Percentiles rank a stretch among this genome's conserved stretches.
phyloP scores from a whole-genome alignment of 371 early-diverging fungal genomes.

The Fennellomyces sp. region DNA sequence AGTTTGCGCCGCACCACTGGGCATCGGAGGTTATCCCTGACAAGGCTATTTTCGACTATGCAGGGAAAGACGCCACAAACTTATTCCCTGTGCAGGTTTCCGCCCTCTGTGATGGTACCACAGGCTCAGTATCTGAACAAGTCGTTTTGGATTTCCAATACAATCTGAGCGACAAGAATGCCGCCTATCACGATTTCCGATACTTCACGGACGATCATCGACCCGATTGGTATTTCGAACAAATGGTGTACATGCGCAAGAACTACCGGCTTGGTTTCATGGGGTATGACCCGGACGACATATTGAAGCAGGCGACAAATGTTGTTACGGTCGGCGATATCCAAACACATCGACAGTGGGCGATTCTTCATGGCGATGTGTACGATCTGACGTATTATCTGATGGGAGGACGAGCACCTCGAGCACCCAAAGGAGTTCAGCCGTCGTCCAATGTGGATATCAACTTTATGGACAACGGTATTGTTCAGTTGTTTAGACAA shows the following conservation, averaged over 20 bases:
- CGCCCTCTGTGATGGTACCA: slow-evolving; percentile 45
- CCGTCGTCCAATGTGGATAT: slow-evolving; percentile 56
- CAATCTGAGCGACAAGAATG: slow-evolving; percentile 41
- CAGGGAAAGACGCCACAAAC: slow-evolving; percentile 66
- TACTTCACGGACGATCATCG: slow-evolving; percentile 41
- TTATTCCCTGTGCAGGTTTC: slow-evolving; percentile 80
- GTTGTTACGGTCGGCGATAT: slow-evolving; percentile 40
- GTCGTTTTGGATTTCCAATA: slow-evolving; percentile 39
- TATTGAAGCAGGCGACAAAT: slow-evolving; percentile 41
- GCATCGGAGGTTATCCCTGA: slow-evolving; percentile 47
- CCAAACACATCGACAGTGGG: slow-evolving; percentile 44
- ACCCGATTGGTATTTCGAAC: slow-evolving; percentile 57
- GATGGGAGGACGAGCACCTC: slow-evolving; percentile 43
- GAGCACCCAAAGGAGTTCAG: slow-evolving; percentile 38
- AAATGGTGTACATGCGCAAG: slow-evolving; percentile 52
- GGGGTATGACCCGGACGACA: slow-evolving; percentile 37
- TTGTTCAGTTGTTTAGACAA: slow-evolving; percentile 66
- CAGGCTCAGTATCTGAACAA: slow-evolving; percentile 34
- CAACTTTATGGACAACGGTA: slow-evolving; percentile 59
- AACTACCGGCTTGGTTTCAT: slow-evolving; percentile 51
- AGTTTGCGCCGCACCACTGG: slow-evolving; percentile 62
- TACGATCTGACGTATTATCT: slow-evolving; percentile 48
- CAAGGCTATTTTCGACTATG: slow-evolving; percentile 59
- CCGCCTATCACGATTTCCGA: slow-evolving; percentile 43
- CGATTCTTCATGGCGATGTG: slow-evolving; percentile 46